A percentile compares a stretch with the other conserved stretches of the same genome.
These are phyloP conservation scores for Naematelia aurantialba DNA, from an alignment of 768 basidiomycete genomes.

Conservation along the genomic window DNA sequence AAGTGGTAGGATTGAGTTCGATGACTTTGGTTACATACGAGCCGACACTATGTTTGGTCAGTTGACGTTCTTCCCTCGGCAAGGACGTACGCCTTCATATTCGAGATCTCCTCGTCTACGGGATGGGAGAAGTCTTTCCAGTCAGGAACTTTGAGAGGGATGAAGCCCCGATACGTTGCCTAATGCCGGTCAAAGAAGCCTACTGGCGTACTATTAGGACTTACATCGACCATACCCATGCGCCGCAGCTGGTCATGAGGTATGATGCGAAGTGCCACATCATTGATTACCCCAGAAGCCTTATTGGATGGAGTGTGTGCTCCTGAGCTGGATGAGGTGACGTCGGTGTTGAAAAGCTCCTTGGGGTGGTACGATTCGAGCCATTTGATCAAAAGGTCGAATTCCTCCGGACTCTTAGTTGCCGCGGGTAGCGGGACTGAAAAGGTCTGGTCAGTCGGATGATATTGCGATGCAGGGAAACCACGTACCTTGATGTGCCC, in stretches of 20 bases:
- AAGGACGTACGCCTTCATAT: constrained; percentile 61
- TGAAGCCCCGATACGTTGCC: constrained; percentile 64
- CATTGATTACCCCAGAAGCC: constrained; percentile 39
- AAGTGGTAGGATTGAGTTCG: constrained; percentile 66
- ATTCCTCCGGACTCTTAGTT: constrained; percentile 63
- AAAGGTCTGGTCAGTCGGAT: no score
- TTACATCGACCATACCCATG: constrained; percentile 61
- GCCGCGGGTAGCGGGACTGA: constrained; percentile 71
- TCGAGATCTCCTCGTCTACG: constrained; percentile 63
- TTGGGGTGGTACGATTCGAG: constrained; percentile 65
- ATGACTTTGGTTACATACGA: constrained; percentile 52
- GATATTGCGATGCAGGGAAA: no score
- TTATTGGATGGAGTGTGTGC: constrained; percentile 27
- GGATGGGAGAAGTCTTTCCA: constrained; percentile 61
- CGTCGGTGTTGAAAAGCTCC: constrained; percentile 60
- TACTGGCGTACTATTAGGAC: not conserved
- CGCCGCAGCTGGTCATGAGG: constrained; percentile 44
- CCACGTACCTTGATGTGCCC: constrained; percentile 65
- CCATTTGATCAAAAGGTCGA: constrained; percentile 66
- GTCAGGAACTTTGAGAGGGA: constrained; percentile 62
- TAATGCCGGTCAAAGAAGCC: no score
- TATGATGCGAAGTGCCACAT: constrained; percentile 43
- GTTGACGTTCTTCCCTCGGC: constrained; percentile 1
- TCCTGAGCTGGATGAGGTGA: constrained; percentile 20
- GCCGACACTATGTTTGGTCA: constrained; percentile 45